Base-by-base conservation (phyloP, 23 red algal genomes). In the Gracilariopsis chorda region DNA sequence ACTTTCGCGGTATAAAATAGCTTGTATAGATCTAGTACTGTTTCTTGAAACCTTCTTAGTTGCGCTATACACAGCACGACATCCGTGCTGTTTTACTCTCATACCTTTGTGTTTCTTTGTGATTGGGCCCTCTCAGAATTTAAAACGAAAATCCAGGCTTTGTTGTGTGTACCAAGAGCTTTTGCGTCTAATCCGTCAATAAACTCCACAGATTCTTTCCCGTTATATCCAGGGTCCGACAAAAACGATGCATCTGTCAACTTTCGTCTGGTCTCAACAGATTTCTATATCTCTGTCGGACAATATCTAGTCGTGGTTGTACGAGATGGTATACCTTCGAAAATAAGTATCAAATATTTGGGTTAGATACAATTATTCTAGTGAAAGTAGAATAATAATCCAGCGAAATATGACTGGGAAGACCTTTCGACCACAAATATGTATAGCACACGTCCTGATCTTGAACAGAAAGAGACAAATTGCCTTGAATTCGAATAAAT, bases 61-160 rank as follows among this genome's bases (percentile, higher is more conserved):
- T 65, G 80, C 55, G 23, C 78, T 82, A 6, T 84, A 84, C 5
- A 84, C 36, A 10, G 80, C 80, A 14, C 80, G 36, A 21, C 55
- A 83, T 3, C 78, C 78, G 19, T 83, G 61, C 40, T 44, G 52
- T 16, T 28, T 21, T 10, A 83, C 24, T 19, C 39, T 42, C 77
- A 82, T 62, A 33, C 48, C 77, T n/a, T 63, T 82, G 48, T 82
- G 48, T 28, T 53, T 58, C 53, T 59, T 82, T 0, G 48, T 17
- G 4, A 58, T 57, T 25, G 48, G 77, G 56, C 77, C 51, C 4
- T 82, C 47, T 11, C 77, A 47, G 1, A 82, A 82, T 16, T 36
- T 49, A 37, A 81, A 81, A 16, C 36, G 69, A 51, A 39, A 76
- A 76, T 76, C 34, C 25, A 76, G 41, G 25, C 42, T 49, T 23